phyloP scores from a whole-genome alignment of 352 stramenopile species.

The Phytophthora lateralis region DNA sequence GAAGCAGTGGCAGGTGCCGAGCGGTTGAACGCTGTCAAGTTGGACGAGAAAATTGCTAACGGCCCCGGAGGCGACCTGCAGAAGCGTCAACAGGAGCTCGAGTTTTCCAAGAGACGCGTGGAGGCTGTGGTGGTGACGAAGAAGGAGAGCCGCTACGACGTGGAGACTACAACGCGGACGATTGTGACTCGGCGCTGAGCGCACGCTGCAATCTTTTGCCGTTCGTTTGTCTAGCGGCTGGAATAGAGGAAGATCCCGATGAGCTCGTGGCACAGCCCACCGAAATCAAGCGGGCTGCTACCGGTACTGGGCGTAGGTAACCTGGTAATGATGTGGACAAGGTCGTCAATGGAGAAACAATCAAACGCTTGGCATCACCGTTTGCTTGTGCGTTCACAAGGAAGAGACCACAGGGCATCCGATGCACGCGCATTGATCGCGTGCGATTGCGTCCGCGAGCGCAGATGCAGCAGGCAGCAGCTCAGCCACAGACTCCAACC shows the following conservation, averaged over 20 bases:
- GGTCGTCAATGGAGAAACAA: slow-evolving; percentile 16
- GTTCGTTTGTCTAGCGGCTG: slow-evolving; percentile 13
- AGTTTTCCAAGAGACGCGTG: slow-evolving; percentile 66
- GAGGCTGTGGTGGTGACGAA: slow-evolving; percentile 37
- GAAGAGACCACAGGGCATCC: slow-evolving; percentile 15
- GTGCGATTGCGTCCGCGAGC: slow-evolving; percentile 1
- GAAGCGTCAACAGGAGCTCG: slow-evolving; percentile 53
- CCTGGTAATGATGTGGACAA: slow-evolving; percentile 19
- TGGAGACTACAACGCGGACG: slow-evolving; percentile 31
- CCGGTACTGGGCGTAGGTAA: slow-evolving; percentile 22
- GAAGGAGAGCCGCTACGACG: slow-evolving; percentile 29
- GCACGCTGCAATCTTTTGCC: slow-evolving; percentile 14
- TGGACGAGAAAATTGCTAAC: slow-evolving; percentile 34
- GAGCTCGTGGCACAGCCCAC: slow-evolving; percentile 7
- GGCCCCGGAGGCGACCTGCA: slow-evolving; percentile 4
- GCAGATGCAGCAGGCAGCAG: not conserved
- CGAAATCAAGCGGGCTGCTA: slow-evolving; percentile 22
- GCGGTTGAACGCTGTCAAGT: slow-evolving; percentile 64
- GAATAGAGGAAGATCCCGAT: slow-evolving; percentile 13
- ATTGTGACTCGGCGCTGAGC: slow-evolving; percentile 21
- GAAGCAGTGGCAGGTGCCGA: slow-evolving; percentile 47
- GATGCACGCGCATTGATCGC: slow-evolving; percentile 6
- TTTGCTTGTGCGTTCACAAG: slow-evolving; percentile 24
- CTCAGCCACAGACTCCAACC: slow-evolving; percentile 9
- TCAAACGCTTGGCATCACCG: slow-evolving; percentile 11